Conservation (phyloP, 805 yeast species). For the Metschnikowia koreensis region DNA sequence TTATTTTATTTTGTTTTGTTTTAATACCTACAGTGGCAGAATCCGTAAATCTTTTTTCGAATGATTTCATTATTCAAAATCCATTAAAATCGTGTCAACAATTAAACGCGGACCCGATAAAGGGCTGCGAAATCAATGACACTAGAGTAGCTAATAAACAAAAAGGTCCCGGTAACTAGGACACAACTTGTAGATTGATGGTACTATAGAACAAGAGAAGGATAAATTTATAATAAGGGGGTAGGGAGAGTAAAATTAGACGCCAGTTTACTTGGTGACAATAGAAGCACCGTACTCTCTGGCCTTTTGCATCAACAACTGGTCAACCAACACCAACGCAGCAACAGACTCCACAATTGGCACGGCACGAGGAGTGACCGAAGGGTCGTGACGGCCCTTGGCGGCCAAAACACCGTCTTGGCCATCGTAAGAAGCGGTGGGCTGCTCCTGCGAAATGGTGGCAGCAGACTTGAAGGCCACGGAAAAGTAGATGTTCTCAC, state of each 20-base stretch:
- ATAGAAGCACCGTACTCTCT: slow-evolving; percentile 47
- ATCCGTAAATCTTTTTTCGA: too few relatives aligned
- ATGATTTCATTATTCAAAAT: too few relatives aligned
- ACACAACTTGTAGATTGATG: not conserved
- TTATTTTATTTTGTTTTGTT: too few relatives aligned
- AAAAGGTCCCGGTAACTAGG: too few relatives aligned
- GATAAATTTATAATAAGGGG: too few relatives aligned
- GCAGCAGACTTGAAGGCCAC: slow-evolving; percentile 99
- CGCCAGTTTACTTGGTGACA: slow-evolving; percentile 4
- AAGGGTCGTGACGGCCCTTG: slow-evolving; percentile 97
- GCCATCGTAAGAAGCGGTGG: slow-evolving; percentile 87
- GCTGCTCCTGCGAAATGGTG: slow-evolving; percentile 90
- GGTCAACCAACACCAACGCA: slow-evolving; percentile 89
- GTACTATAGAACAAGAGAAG: not conserved
- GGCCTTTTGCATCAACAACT: slow-evolving; percentile 78
- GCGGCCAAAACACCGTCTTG: slow-evolving; percentile 85
- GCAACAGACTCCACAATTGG: slow-evolving; percentile 99
- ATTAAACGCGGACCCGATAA: too few relatives aligned
- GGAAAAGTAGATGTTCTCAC: slow-evolving; percentile 90
- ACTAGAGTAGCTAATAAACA: too few relatives aligned
- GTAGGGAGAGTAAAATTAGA: not conserved
- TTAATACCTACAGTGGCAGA: too few relatives aligned
- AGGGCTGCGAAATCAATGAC: too few relatives aligned
- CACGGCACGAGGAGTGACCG: slow-evolving; percentile 97
- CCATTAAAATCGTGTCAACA: too few relatives aligned